phyloP scores from a whole-genome alignment of 371 early-diverging fungal species.

The Batkoa obscura region DNA sequence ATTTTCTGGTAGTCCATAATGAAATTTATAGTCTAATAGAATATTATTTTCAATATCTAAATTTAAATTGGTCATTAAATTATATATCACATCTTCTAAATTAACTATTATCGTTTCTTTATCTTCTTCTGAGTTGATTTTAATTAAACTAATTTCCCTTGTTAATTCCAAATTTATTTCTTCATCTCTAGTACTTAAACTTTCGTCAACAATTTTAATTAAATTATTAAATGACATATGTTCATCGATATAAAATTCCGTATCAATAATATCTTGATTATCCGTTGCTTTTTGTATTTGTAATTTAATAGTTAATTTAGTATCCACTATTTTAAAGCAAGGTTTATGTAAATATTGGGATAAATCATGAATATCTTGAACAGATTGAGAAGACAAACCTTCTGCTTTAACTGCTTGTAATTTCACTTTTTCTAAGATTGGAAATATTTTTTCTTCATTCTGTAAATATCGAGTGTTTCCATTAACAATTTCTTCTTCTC shows the following conservation, averaged over 20 bases:
- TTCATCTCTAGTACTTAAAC: neutral
- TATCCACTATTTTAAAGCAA: constrained; percentile 2
- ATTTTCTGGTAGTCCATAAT: neutral
- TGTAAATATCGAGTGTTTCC: neutral
- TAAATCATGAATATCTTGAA: neutral
- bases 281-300: neutral
- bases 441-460: constrained; percentile 2
- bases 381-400: neutral
- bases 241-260: neutral
- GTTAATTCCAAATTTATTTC: neutral
- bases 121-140: neutral
- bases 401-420: neutral
- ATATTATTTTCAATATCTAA: neutral
- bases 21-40: neutral
- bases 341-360: constrained; percentile 3
- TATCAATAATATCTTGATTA: neutral
- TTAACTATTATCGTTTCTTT: neutral
- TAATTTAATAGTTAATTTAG: neutral
- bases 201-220: neutral
- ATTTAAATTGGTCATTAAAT: neutral
- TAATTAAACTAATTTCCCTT: neutral
- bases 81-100: neutral
- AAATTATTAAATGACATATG: neutral
- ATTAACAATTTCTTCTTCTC: neutral
- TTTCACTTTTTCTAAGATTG: neutral